A percentile compares a stretch with the other conserved stretches of the same genome.
Evolutionary conservation across 164 flowering plant species (phyloP).

Genomic region (Kalanchoe fedtschenkoi): DNA sequence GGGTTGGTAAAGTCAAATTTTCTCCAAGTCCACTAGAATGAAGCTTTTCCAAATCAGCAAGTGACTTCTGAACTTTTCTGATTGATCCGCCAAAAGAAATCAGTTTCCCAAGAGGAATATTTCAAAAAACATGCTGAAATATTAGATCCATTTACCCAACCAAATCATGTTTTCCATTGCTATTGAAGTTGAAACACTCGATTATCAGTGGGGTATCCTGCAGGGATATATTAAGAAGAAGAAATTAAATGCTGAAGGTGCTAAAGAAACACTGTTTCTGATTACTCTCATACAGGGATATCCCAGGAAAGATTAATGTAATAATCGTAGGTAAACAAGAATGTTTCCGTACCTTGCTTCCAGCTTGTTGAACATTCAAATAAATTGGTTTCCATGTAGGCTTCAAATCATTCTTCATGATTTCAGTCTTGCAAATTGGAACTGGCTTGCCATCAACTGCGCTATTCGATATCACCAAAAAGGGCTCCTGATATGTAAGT

Average conservation of each 20-base stretch:
- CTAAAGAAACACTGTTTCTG: neutral
- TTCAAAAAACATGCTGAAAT: neutral
- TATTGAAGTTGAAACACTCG: constrained; percentile 63
- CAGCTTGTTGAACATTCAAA: constrained; percentile 54
- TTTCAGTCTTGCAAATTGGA: constrained; percentile 66
- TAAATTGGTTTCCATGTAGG: constrained; percentile 56
- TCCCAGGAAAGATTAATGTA: too few species aligned
- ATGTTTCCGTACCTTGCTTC: constrained; percentile 44
- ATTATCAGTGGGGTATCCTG: constrained; percentile 57
- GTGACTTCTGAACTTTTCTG: constrained; percentile 64
- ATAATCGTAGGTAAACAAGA: neutral
- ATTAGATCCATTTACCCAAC: constrained; percentile 40
- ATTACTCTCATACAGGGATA: neutral
- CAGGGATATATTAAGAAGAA: constrained; percentile 6
- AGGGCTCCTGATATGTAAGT: constrained; percentile 47
- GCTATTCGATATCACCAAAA: constrained; percentile 48
- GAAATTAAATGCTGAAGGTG: neutral
- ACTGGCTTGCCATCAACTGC: constrained; percentile 32
- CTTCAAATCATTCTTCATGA: constrained; percentile 40
- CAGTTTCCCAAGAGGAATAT: constrained; percentile 2
- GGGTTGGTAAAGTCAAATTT: constrained; percentile 38
- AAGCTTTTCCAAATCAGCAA: constrained; percentile 58
- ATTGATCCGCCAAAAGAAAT: constrained; percentile 5
- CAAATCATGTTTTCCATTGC: constrained; percentile 63
- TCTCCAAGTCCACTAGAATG: constrained; percentile 39